Evolutionary conservation across 257 asterid species (phyloP).

Genomic region (Plantago elongata): DNA sequence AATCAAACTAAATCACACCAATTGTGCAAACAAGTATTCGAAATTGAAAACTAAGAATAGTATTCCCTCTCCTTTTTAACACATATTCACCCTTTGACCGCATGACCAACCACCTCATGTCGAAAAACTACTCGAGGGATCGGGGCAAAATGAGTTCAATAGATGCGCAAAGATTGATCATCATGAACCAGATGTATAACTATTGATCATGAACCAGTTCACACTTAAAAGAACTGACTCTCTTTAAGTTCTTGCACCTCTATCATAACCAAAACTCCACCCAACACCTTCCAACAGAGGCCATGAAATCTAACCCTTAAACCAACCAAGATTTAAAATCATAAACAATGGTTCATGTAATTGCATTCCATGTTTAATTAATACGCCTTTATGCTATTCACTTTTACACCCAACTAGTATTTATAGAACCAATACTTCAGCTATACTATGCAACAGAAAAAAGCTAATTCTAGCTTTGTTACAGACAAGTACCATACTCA

Average conservation of each 20-base stretch:
- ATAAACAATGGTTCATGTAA: conserved; percentile 8
- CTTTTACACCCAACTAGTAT: conserved; percentile 16
- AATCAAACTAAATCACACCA: no score
- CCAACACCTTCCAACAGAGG: conserved; percentile 14
- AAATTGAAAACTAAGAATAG: no score
- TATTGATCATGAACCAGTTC: no score
- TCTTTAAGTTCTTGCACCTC: neutral
- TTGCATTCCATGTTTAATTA: conserved; percentile 14
- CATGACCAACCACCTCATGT: no score
- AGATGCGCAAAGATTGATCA: no score
- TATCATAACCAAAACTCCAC: conserved; percentile 22
- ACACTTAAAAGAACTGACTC: neutral
- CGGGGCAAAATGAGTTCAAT: no score
- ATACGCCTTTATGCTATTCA: neutral
- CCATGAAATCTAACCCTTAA: conserved; percentile 41
- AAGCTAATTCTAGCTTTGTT: neutral
- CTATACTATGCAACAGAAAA: neutral
- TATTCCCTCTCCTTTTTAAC: no score
- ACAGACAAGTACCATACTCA: neutral
- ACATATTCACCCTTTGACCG: no score
- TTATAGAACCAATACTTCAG: conserved; percentile 15
- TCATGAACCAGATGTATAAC: no score
- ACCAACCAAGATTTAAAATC: conserved; percentile 19
- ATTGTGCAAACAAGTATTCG: no score
- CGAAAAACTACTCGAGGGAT: no score